Conservation (phyloP, 805 yeast genomes). For the Wickerhamiella qilinensis region DNA sequence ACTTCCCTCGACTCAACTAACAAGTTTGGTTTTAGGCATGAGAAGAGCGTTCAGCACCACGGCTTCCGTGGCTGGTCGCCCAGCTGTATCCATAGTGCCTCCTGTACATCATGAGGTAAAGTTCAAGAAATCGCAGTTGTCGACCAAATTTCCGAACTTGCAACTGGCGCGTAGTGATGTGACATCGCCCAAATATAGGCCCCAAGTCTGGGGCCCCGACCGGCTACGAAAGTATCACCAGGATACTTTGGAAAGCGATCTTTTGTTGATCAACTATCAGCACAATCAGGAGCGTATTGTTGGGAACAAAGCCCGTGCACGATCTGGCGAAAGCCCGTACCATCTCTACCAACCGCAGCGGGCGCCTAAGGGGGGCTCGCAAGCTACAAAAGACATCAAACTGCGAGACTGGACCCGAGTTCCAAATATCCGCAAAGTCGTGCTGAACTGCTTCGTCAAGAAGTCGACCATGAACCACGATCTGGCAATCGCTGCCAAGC, state of each 20-base stretch:
- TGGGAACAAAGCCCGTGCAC: constrained; percentile 63
- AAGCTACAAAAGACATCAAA: constrained; percentile 57
- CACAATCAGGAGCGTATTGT: constrained; percentile 30
- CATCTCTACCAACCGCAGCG: constrained; percentile 66
- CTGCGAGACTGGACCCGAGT: constrained; percentile 54
- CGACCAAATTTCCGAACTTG: constrained; percentile 58
- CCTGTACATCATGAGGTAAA: constrained; percentile 87
- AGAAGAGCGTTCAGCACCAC: constrained; percentile 6
- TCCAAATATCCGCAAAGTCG: constrained; percentile 53
- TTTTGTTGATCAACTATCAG: constrained; percentile 58
- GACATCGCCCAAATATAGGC: constrained; percentile 62
- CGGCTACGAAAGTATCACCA: constrained; percentile 62
- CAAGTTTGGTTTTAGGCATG: too few relatives aligned
- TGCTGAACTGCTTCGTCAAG: constrained; percentile 61
- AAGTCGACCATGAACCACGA: constrained; percentile 45
- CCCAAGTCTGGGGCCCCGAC: constrained; percentile 61
- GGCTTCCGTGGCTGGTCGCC: constrained; percentile 11
- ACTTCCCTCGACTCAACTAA: too few relatives aligned
- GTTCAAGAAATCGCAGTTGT: constrained; percentile 55
- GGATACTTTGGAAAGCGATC: constrained; percentile 59
- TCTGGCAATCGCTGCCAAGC: constrained; percentile 56
- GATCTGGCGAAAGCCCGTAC: constrained; percentile 83
- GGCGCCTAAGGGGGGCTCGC: constrained; percentile 60
- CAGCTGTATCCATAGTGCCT: constrained; percentile 56
- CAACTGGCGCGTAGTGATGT: constrained; percentile 57